Base-by-base conservation (phyloP, 306 rosid species). In the Adenanthera pavonina region DNA sequence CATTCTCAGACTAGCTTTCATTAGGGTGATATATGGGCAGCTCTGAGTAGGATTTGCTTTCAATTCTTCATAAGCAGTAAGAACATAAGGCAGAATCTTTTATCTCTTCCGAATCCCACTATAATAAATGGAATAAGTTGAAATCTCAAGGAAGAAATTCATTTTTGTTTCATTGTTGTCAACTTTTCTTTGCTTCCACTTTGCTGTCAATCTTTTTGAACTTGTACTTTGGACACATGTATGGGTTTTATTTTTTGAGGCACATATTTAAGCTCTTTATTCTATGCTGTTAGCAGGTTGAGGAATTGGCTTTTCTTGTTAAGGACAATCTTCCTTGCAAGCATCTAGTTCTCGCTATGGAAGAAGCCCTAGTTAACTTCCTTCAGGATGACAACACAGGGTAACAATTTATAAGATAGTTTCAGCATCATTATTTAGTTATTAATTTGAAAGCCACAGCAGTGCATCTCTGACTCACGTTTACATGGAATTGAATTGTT, bases 241-340 rank as follows among this genome's bases (percentile, higher is more conserved):
- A 46, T 76, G 73, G 20, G 0, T 33, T 3, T 53, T 8, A 12
- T 8, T 13, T 5, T 60, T 19, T 6, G 34, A 68, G 20, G 47
- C 7, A 53, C 15, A 51, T 52, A 80, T 76, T 81, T 74, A 60
- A 78, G 77, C 8, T 34, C 78, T 33, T 76, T 13, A 57, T 12
- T 78, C 34, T 44, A 69, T 65, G 13, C 17, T 78, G 35, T 52
- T 36, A n/a, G 80, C 87, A 95, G 99, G 99, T 95, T 74, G 97
- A 95, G 90, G 99, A 95, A 73, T 86, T 95, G 92, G 99, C 99
- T 84, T 93, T 76, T 84, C 97, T 95, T 78, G 91, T 95, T 15
- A 93, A 92, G 92, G 99, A 95, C 89, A 95, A 95, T 83, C 99
- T 95, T 88, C 88, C 89, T 54, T 90, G 97, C 85, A 95, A 93